Conservation (phyloP, 1,284 basidiomycete species). For the Moesziomyces antarcticus region DNA sequence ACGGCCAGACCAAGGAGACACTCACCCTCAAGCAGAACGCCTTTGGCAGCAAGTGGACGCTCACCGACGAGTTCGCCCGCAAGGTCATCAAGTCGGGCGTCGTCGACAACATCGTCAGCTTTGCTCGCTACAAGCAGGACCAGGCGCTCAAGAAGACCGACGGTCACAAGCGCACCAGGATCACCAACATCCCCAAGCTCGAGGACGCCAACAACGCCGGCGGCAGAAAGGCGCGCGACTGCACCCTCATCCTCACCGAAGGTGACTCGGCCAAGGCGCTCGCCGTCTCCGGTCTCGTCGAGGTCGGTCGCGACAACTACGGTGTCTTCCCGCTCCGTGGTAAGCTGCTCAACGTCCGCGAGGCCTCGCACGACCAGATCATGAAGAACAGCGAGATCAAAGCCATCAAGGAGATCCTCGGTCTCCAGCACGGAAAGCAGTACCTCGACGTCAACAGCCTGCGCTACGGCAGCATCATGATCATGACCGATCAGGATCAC, state of each 20-base stretch:
- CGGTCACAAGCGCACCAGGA: slow-evolving; percentile 81
- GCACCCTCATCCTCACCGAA: slow-evolving; percentile 97
- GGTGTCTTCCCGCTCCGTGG: slow-evolving; percentile 98
- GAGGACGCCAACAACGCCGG: slow-evolving; percentile 99
- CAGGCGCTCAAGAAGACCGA: slow-evolving; percentile 96
- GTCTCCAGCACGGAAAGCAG: slow-evolving; percentile 90
- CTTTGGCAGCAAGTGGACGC: slow-evolving; percentile 86
- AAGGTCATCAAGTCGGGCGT: slow-evolving; percentile 92
- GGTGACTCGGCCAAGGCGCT: slow-evolving; percentile 98
- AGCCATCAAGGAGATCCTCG: slow-evolving; percentile 97
- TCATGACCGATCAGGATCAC: slow-evolving; percentile 99
- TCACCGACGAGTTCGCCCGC: slow-evolving; percentile 94
- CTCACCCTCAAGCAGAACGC: slow-evolving; percentile 88
- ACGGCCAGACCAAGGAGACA: slow-evolving; percentile 99
- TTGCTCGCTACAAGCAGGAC: slow-evolving; percentile 97
- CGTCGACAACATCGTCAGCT: slow-evolving; percentile 90
- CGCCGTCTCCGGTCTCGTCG: slow-evolving; percentile 91
- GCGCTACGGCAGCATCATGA: slow-evolving; percentile 96
- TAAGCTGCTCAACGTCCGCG: slow-evolving; percentile 96
- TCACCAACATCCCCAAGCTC: slow-evolving; percentile 91
- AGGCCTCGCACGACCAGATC: slow-evolving; percentile 93
- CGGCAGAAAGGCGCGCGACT: slow-evolving; percentile 78
- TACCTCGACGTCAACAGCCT: slow-evolving; percentile 80
- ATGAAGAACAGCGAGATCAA: slow-evolving; percentile 98
- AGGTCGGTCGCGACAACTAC: slow-evolving; percentile 95